Percentiles rank a stretch among this genome's conserved stretches.
Conservation (phyloP, 1,139 yeast genomes). For the Debaryomycetaceae sp. region DNA sequence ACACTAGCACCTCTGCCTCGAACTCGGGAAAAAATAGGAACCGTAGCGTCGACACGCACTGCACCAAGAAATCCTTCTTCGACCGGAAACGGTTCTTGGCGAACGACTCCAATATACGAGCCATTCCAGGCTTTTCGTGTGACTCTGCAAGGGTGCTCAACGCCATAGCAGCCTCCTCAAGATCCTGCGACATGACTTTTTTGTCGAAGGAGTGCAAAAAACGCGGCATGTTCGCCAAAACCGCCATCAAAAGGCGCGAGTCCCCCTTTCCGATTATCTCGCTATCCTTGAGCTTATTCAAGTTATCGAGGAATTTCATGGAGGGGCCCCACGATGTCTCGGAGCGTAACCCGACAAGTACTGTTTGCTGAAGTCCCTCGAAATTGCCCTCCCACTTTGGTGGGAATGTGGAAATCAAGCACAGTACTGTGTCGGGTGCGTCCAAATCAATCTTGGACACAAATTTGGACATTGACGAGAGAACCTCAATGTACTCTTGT, state of each 20-base stretch:
- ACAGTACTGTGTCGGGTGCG: conserved; percentile 75
- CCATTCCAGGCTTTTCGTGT: conserved; percentile 46
- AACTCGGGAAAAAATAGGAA: conserved; percentile 62
- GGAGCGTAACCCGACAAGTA: conserved; percentile 76
- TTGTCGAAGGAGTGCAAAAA: conserved; percentile 69
- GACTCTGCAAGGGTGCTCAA: conserved; percentile 53
- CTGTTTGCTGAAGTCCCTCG: conserved; percentile 74
- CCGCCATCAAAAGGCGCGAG: conserved; percentile 56
- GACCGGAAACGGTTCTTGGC: conserved; percentile 74
- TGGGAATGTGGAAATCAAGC: conserved; percentile 80
- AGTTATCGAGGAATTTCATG: conserved; percentile 58
- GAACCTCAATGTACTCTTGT: conserved; percentile 80
- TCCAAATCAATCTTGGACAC: conserved; percentile 80
- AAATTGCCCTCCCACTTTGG: conserved; percentile 93
- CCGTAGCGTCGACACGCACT: conserved; percentile 60
- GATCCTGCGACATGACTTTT: conserved; percentile 38
- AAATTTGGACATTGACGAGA: conserved; percentile 72
- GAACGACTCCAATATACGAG: conserved; percentile 68
- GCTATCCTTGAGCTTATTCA: conserved; percentile 59
- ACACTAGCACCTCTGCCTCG: conserved; percentile 65
- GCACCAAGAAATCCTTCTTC: conserved; percentile 78
- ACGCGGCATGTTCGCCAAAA: conserved; percentile 74
- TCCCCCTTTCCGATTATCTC: conserved; percentile 70
- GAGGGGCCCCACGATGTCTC: conserved; percentile 73
- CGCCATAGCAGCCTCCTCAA: conserved; percentile 46